Evolutionary conservation across 2,329 filamentous ascomycete species (phyloP), one percentile per base, ranked within the genome.

Genomic region (Macrophomina tecta): DNA sequence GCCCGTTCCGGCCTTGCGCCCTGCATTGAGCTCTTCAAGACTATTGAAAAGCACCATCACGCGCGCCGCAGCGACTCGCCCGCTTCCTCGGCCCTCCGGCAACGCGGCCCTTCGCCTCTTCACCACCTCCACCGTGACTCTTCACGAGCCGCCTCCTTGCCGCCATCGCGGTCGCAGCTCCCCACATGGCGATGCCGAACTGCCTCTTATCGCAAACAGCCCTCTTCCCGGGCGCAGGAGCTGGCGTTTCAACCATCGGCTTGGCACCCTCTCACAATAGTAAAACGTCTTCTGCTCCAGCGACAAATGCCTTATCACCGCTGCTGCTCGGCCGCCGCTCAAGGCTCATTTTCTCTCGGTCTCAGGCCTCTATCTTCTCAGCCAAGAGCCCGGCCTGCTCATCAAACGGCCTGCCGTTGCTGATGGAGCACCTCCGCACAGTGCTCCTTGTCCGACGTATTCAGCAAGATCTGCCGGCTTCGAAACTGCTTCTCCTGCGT

Each of bases 391-490:
- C 23, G 55, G 7, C 23, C 23, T 4, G 56, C 30, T 16, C 11
- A 23, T 38, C 42, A 61, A 61, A 38, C 56, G 14, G 56, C n/a
- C 30, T 48, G 56, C 16, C 23, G 56, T 61, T 42, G 16, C 56
- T 42, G 34, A 32, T 45, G n/a, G 23, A 58, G 55, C 36, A 16
- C 4, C 14, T 58, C n/a, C 6, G 5, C 5, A 8, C 36, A 3
- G 5, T 34, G 38, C 9, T 8, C 14, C 38, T 16, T 36, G 16
- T 46, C 30, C 42, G 58, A 62, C 58, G 58, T 30, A 23, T 14
- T n/a, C 45, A 36, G 58, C 40, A 32, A 28, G 30, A 62, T 62
- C 45, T 62, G 58, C 55, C 28, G 46, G 11, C 23, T 34, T 60
- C 40, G 40, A 60, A 46, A 60, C 52, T 55, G 30, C 16, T 16